Evolutionary conservation across 257 asterid genomes (phyloP), one percentile per base, ranked within the genome.

Genomic region (Verbena officinalis): DNA sequence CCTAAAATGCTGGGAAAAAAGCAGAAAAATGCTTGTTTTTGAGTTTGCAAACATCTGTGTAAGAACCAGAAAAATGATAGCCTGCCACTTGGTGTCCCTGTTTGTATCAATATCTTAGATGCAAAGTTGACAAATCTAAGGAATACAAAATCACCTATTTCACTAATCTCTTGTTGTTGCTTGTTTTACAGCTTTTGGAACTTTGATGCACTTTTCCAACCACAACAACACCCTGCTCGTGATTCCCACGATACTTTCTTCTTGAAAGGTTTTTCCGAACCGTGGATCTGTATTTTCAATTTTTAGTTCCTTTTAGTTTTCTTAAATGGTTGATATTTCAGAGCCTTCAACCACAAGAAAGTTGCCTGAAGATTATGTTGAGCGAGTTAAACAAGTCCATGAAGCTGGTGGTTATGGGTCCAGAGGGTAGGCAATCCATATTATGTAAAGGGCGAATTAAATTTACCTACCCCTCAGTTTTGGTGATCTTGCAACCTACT

Each of bases 151-250:
- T 55, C 34, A 27, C 39, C 36, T 52, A 5, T 21, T 23, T 52
- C 39, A 22, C 38, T 7, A 23, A 0, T 23, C 9, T 52, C 38
- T 52, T 20, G 1, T 60, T 62, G 64, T 60, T 64, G 14, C 59
- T 49, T 40, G 22, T 16, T 36, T 60, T 85, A 75, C 80, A 93
- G 97, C 81, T 94, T 84, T 83, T 94, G 96, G 97, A 94, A 94
- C 69, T 94, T 94, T 59, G 99, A 94, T 59, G 95, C 96, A n/a
- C 96, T 94, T 68, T 90, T 90, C 87, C 99, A 94, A 84, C 96
- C 97, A 11, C 97, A 94, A 54, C 99, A 94, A 72, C 99, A 94
- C 66, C 99, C 99, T 38, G 99, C 99, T 57, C 96, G 99, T 68
- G 97, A 94, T 86, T 94, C 99, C 57, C 99, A 90, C 20, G 99